A percentile compares a stretch with the other conserved stretches of the same genome.
Evolutionary conservation across 805 yeast species (phyloP).

Genomic region (Zygoascus ofunaensis): DNA sequence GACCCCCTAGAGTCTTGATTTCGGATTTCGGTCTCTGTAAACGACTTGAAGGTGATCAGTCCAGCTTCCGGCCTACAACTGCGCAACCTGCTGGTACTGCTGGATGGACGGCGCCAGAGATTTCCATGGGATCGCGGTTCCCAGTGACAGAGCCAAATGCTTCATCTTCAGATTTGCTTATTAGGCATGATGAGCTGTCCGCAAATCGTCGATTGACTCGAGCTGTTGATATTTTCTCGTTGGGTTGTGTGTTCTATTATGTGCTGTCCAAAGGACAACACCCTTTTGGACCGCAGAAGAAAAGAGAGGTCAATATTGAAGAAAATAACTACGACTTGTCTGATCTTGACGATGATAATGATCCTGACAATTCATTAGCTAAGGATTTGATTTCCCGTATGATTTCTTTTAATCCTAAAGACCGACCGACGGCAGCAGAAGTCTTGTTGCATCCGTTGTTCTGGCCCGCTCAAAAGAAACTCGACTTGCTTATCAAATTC

Average conservation of each 20-base stretch:
- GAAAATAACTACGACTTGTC: conserved; percentile 45
- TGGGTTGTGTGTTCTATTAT: conserved; percentile 91
- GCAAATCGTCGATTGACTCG: conserved; percentile 29
- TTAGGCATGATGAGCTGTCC: conserved; percentile 4
- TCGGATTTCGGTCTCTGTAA: conserved; percentile 96
- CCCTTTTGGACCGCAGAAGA: conserved; percentile 90
- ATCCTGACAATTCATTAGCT: conserved; percentile 48
- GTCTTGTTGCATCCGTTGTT: conserved; percentile 82
- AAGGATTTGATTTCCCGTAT: conserved; percentile 60
- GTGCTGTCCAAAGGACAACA: conserved; percentile 75
- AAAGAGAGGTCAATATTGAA: conserved; percentile 76
- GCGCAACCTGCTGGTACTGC: conserved; percentile 93
- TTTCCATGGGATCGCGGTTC: conserved; percentile 15
- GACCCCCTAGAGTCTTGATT: conserved; percentile 61
- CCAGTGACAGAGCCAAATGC: conserved; percentile 1
- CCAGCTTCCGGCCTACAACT: conserved; percentile 86
- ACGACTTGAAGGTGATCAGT: conserved; percentile 82
- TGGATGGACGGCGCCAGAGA: conserved; percentile 98
- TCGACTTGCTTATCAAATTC: conserved; percentile 77
- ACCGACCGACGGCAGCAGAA: conserved; percentile 59
- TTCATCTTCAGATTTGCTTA: conserved; percentile 1
- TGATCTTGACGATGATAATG: conserved; percentile 31
- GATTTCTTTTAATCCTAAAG: conserved; percentile 58
- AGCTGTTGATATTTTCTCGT: conserved; percentile 85
- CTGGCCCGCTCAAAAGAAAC: conserved; percentile 65